Percentiles rank a stretch among this genome's conserved stretches.
Conservation (phyloP, 1,139 yeast species). For the Candida sp. region DNA sequence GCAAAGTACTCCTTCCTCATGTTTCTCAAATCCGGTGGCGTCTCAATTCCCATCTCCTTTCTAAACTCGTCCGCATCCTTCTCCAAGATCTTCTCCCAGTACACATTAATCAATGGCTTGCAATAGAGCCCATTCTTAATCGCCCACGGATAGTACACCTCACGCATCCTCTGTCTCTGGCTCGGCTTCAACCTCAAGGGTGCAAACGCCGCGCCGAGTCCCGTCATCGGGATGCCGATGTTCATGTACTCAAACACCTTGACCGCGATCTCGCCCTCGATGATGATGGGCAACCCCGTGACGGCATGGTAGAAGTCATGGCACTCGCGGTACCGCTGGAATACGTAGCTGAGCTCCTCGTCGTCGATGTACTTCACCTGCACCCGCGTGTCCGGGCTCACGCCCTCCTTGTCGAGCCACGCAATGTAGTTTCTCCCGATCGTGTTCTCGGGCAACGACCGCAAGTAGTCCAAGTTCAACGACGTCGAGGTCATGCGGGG, state of each 20-base stretch:
- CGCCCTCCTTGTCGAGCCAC: slow-evolving; percentile 90
- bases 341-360: slow-evolving; percentile 89
- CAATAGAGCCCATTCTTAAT: slow-evolving; percentile 72
- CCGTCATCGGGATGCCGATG: slow-evolving; percentile 96
- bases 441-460: slow-evolving; percentile 67
- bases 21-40: slow-evolving; percentile 77
- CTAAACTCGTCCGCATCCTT: slow-evolving; percentile 77
- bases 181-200: slow-evolving; percentile 68
- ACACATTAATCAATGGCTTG: slow-evolving; percentile 82
- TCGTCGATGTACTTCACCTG: slow-evolving; percentile 88
- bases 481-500: slow-evolving; percentile 84
- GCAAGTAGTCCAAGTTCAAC: slow-evolving; percentile 64
- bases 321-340: slow-evolving; percentile 93
- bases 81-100: slow-evolving; percentile 89
- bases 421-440: slow-evolving; percentile 78
- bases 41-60: slow-evolving; percentile 68
- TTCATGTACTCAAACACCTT: slow-evolving; percentile 94
- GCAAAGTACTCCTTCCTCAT: slow-evolving; percentile 53
- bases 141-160: slow-evolving; percentile 91
- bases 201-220: slow-evolving; percentile 87
- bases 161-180: slow-evolving; percentile 56
- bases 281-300: slow-evolving; percentile 86
- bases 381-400: slow-evolving; percentile 92
- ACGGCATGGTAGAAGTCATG: slow-evolving; percentile 97
- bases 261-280: slow-evolving; percentile 96